phyloP scores from a whole-genome alignment of 1,284 basidiomycete species.

The Paramarasmius palmivorus region DNA sequence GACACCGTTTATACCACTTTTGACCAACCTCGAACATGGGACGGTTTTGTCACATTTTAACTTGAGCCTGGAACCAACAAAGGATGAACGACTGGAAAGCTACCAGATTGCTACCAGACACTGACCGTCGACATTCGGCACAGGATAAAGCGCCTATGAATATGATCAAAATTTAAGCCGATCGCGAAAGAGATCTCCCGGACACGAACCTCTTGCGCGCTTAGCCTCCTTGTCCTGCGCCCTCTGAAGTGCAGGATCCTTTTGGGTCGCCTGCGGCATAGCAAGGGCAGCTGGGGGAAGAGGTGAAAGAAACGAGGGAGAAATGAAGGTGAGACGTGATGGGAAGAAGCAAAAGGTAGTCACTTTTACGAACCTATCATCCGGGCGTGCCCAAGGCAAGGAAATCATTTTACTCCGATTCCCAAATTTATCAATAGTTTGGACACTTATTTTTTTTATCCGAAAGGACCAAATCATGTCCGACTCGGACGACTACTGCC shows the following conservation, averaged over 20 bases:
- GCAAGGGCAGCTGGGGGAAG: background rate
- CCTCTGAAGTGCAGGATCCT: conserved; percentile 37
- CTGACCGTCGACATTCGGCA: conserved; percentile 70
- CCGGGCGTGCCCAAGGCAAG: background rate
- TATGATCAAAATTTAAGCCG: background rate
- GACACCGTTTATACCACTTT: background rate
- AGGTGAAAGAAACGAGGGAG: background rate
- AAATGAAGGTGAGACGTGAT: conserved; percentile 3
- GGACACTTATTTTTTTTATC: background rate
- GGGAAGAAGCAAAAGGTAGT: conserved; percentile 13
- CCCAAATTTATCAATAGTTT: background rate
- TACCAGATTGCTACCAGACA: conserved; percentile 1
- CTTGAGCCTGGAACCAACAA: conserved; percentile 53
- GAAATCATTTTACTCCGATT: too few relatives aligned
- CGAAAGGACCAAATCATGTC: too few relatives aligned
- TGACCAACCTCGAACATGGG: conserved; percentile 62
- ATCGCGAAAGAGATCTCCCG: background rate
- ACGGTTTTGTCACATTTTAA: conserved; percentile 77
- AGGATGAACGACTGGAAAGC: background rate
- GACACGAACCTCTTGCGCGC: conserved; percentile 50
- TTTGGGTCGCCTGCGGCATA: conserved; percentile 45
- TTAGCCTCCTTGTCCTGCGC: conserved; percentile 60
- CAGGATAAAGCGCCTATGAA: conserved; percentile 61
- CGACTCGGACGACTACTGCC: too few relatives aligned
- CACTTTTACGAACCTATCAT: conserved; percentile 9